These are phyloP conservation scores for Neurospora africana DNA, from an alignment of 495 filamentous ascomycete genomes.

Conservation along the genomic window DNA sequence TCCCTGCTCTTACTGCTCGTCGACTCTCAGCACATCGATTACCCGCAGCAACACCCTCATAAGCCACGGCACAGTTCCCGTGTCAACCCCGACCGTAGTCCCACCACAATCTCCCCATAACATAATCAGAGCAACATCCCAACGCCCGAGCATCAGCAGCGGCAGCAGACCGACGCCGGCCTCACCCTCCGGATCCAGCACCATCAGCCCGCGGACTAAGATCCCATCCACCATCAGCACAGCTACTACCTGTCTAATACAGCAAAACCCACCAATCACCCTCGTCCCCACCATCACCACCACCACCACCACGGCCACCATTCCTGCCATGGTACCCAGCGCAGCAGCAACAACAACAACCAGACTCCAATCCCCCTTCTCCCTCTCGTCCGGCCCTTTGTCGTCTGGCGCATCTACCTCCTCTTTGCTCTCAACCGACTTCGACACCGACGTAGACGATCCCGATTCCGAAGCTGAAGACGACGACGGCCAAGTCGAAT, in stretches of 20 bases:
- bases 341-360: neutral
- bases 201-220: neutral
- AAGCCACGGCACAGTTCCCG: neutral
- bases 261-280: neutral
- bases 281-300: neutral
- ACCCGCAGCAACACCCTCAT: neutral
- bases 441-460: neutral
- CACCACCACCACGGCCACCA: neutral
- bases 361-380: neutral
- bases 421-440: neutral
- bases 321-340: neutral
- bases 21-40: neutral
- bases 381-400: neutral
- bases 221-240: neutral
- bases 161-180: neutral
- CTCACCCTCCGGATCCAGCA: neutral
- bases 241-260: neutral
- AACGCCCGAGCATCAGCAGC: neutral
- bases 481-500: neutral
- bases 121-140: neutral
- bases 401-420: neutral
- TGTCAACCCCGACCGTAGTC: neutral
- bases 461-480: neutral
- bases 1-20: neutral
- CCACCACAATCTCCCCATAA: neutral